Conservation (phyloP, 371 early-diverging fungal species). For the Mycotypha africana region DNA sequence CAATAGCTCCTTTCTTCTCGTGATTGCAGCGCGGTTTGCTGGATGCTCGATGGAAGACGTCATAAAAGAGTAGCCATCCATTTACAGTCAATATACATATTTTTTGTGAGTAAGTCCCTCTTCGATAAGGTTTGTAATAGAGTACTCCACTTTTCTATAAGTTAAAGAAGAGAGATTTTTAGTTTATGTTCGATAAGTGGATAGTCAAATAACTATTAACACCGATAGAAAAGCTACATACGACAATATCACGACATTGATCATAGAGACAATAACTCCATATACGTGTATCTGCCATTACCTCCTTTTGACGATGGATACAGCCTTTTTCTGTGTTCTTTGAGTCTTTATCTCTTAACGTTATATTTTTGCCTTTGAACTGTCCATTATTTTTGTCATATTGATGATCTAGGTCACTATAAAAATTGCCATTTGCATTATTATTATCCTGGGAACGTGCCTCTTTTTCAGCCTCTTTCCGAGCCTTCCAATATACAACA, state of each 20-base stretch:
- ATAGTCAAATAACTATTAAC: too few species aligned
- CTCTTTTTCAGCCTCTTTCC: constrained; percentile 37
- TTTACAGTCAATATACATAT: constrained; percentile 43
- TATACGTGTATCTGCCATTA: constrained; percentile 37
- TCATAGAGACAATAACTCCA: constrained; percentile 54
- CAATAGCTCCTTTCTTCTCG: constrained; percentile 32
- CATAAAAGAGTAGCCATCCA: constrained; percentile 44
- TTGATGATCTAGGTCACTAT: too few species aligned
- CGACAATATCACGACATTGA: constrained; percentile 35
- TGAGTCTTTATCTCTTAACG: background rate
- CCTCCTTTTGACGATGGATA: background rate
- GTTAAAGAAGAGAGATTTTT: too few species aligned
- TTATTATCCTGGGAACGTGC: constrained; percentile 24
- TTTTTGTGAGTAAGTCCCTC: constrained; percentile 48
- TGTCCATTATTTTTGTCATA: constrained; percentile 19
- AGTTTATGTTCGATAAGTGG: too few species aligned
- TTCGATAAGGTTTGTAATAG: constrained; percentile 43
- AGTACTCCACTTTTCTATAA: constrained; percentile 52
- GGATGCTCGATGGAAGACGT: constrained; percentile 33
- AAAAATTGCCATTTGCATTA: too few species aligned
- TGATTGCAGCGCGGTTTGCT: constrained; percentile 30
- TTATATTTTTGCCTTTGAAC: too few species aligned
- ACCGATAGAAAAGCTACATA: too few species aligned
- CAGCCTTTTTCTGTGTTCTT: background rate
- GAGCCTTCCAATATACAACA: constrained; percentile 47